Evolutionary conservation across 1,284 basidiomycete genomes (phyloP), one percentile per base, ranked within the genome.

Genomic region (Ganoderma boninense): DNA sequence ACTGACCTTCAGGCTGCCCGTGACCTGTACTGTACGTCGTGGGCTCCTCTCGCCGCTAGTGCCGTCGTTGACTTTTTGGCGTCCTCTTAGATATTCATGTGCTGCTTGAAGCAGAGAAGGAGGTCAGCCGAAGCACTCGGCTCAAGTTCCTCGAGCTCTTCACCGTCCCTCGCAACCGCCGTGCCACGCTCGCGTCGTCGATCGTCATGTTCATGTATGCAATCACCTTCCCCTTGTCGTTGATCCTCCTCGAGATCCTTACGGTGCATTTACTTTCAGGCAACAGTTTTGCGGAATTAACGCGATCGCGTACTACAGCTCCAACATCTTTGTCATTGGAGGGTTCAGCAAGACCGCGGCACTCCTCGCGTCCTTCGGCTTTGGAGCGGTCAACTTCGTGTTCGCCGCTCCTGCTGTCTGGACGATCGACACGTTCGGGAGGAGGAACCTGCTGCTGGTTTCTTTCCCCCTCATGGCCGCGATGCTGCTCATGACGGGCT

Each of bases 1-100:
- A 87, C 86, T 68, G 84, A 83, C 4, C 79, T 97, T 16, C 92
- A 95, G 76, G 95, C 95, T 7, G 93, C 93, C 10, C 85, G 92
- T 23, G 92, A 94, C 77, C 79, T 93, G 26, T 91, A 88, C 77
- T 89, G 68, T 69, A 29, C 18, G 68, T 63, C 14, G 13, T 32
- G 43, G 52, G 13, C 49, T 38, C n/a, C 35, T 56, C 13, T 49
- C 43, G 5, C n/a, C 29, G 4, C 40, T 23, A 38, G 29, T 1
- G 26, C n/a, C 18, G 4, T 46, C 49, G 57, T 18, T 23, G 7
- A 59, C 8, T 61, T 6, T 42, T 0, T 16, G 61, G n/a, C n/a
- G 23, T 26, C 5, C 40, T 13, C 2, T 20, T 40, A 69, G 68
- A 94, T 76, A 93, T 95, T 60, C 89, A 94, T 75, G 85, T 89